Conservation (phyloP, 352 stramenopile species). For the Globisporangium megalacanthum region DNA sequence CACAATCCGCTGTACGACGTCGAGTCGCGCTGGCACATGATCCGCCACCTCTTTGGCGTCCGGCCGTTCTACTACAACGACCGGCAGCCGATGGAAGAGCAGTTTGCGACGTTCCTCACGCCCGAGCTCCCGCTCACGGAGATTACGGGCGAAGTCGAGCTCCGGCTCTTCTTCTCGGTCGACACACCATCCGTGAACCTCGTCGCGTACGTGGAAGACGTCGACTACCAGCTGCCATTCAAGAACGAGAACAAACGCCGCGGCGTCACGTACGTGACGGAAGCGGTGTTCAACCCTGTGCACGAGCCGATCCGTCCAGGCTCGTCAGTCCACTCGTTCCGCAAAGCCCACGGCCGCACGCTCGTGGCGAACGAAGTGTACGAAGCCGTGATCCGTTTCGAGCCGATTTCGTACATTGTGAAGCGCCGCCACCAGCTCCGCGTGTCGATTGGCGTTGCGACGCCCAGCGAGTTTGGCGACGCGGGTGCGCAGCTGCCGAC, state of each 20-base stretch:
- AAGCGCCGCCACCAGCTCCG: constrained; percentile 76
- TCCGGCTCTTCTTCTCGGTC: constrained; percentile 80
- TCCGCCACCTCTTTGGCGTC: constrained; percentile 66
- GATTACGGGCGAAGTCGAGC: constrained; percentile 64
- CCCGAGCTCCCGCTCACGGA: constrained; percentile 47
- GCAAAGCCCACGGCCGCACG: constrained; percentile 44
- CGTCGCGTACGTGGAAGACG: constrained; percentile 71
- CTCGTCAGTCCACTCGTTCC: constrained; percentile 66
- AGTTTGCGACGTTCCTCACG: constrained; percentile 64
- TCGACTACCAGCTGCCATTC: constrained; percentile 66
- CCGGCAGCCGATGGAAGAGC: constrained; percentile 36
- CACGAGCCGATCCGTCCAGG: constrained; percentile 55
- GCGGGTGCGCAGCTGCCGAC: constrained; percentile 43
- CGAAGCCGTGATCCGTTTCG: constrained; percentile 71
- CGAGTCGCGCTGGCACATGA: constrained; percentile 68
- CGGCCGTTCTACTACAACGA: constrained; percentile 79
- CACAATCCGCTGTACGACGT: constrained; percentile 39
- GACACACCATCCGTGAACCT: constrained; percentile 59
- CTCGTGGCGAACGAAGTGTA: constrained; percentile 65
- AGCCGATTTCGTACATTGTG: constrained; percentile 72
- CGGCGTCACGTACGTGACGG: constrained; percentile 78
- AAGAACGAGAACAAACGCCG: constrained; percentile 76
- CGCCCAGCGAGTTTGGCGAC: constrained; percentile 49
- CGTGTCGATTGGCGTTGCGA: constrained; percentile 56
- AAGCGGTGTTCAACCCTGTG: constrained; percentile 65